Conservation (phyloP, 768 basidiomycete genomes). For the Suillus brevipes region DNA sequence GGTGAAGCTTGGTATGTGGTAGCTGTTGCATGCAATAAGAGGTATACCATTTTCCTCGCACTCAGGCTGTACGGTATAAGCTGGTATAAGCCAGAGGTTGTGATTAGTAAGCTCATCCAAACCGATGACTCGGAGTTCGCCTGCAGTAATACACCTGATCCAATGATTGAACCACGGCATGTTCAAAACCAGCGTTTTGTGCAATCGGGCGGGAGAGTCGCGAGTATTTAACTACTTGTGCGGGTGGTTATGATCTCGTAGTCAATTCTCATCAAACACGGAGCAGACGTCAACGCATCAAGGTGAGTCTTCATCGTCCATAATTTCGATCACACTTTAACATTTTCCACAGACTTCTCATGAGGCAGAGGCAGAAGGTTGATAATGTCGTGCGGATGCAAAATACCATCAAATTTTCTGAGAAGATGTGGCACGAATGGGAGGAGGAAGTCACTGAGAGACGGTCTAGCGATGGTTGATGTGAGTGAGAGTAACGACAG, state of each 20-base stretch:
- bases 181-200: too few species aligned
- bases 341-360: constrained; percentile 50
- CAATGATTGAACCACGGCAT: too few species aligned
- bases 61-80: too few species aligned
- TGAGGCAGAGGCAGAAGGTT: constrained; percentile 89
- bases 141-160: too few species aligned
- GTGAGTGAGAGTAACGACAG: constrained; percentile 55
- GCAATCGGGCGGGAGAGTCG: too few species aligned
- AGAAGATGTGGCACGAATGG: constrained; percentile 98
- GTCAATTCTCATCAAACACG: constrained; percentile 89
- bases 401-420: constrained; percentile 94
- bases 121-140: too few species aligned
- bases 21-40: too few species aligned
- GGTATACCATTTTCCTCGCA: too few species aligned
- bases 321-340: constrained; percentile 7
- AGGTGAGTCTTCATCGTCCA: constrained; percentile 48
- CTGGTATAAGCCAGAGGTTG: too few species aligned
- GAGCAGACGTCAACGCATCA: constrained; percentile 98
- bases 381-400: constrained; percentile 95
- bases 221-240: too few species aligned
- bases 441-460: constrained; percentile 81
- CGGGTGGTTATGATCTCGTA: constrained; percentile 86
- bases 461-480: constrained; percentile 55
- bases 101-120: too few species aligned
- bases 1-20: too few species aligned